Conservation (phyloP, 2,329 filamentous ascomycete genomes). For the Sporothrix humicola region DNA sequence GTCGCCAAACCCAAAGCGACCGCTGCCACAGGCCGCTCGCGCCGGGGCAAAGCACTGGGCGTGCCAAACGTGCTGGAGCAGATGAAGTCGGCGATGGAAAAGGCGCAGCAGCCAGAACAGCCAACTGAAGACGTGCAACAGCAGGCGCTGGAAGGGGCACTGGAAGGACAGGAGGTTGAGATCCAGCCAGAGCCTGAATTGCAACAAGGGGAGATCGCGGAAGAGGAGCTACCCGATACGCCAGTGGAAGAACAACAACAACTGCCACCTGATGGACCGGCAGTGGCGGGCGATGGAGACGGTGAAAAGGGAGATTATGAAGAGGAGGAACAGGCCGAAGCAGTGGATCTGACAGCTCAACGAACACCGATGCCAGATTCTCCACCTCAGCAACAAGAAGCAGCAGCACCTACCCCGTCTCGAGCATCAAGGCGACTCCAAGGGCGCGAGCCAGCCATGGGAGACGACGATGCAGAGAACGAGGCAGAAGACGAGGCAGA, state of each 20-base stretch:
- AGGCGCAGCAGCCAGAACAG: background rate
- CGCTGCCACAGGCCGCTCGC: background rate
- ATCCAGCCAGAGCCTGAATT: no score
- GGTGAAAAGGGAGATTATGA: background rate
- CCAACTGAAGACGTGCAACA: background rate
- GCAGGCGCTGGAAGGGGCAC: no score
- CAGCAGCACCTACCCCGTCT: background rate
- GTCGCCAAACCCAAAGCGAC: background rate
- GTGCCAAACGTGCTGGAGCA: constrained; percentile 7
- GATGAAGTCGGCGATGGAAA: background rate
- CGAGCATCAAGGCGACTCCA: background rate
- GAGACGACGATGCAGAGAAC: background rate
- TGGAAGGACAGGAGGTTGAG: background rate
- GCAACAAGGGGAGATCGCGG: no score
- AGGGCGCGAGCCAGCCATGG: background rate
- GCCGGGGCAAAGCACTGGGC: background rate
- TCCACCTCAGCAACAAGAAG: background rate
- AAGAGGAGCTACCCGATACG: no score
- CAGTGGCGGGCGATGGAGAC: background rate
- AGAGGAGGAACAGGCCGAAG: background rate
- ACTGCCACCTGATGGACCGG: no score
- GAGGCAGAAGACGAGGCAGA: constrained; percentile 8
- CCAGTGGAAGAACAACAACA: no score
- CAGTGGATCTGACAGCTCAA: background rate
- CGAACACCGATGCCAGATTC: background rate